These are phyloP conservation scores for Leersia perrieri DNA, from an alignment of 176 grass and related monocot genomes.

Conservation along the genomic window DNA sequence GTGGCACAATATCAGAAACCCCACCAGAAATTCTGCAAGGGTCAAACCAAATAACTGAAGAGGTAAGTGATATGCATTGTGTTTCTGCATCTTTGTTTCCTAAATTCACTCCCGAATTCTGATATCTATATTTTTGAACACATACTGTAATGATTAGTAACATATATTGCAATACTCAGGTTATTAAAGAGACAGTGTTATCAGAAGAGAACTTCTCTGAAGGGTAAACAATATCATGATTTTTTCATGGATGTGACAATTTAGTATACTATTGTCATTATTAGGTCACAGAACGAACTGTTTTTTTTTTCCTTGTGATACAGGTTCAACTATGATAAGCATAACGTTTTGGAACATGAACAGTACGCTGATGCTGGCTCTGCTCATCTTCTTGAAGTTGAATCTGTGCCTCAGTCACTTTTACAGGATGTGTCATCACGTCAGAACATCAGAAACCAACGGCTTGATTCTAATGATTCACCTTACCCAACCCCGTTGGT, in stretches of 20 bases:
- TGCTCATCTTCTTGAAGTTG: background rate
- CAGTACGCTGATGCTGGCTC: constrained; percentile 8
- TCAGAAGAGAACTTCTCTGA: constrained; percentile 23
- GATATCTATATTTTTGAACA: constrained; percentile 21
- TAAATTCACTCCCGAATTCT: constrained; percentile 19
- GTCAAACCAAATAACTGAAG: background rate
- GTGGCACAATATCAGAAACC: constrained; percentile 56
- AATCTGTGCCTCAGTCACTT: constrained; percentile 14
- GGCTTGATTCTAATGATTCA: constrained; percentile 39
- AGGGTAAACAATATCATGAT: constrained; percentile 22
- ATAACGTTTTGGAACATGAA: background rate
- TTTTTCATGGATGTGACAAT: background rate
- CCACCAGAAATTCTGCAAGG: constrained; percentile 44
- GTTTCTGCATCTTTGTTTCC: constrained; percentile 23
- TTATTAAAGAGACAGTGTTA: background rate
- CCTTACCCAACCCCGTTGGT: constrained; percentile 70
- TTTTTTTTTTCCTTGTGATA: background rate
- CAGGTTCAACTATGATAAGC: constrained; percentile 35
- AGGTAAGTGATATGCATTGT: constrained; percentile 21
- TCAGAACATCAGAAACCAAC: constrained; percentile 2
- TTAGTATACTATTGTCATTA: background rate
- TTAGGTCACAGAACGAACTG: background rate
- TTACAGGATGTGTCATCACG: constrained; percentile 25
- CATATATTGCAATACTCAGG: background rate
- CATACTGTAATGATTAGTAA: constrained; percentile 8